These are phyloP conservation scores for Penicillium sp. DNA, from an alignment of 2,329 filamentous ascomycete species.

Conservation along the genomic window DNA sequence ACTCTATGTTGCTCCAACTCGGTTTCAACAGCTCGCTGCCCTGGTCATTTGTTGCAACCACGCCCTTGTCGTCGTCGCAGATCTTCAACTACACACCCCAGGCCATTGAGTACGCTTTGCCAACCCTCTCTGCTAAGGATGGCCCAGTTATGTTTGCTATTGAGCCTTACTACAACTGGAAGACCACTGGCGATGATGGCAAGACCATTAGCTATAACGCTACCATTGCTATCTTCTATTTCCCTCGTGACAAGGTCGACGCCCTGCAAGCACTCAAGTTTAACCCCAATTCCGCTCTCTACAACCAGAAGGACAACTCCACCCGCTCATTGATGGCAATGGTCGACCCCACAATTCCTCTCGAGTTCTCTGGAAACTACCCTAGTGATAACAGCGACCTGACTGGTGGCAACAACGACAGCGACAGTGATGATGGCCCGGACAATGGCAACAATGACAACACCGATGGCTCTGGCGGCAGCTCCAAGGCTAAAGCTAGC, in stretches of 20 bases:
- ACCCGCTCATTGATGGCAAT: slow-evolving; percentile 70
- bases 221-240: slow-evolving; percentile 72
- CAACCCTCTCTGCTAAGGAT: slow-evolving; percentile 43
- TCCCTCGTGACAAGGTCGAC: slow-evolving; percentile 68
- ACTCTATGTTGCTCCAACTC: slow-evolving; percentile 73
- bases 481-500: slow-evolving; percentile 39
- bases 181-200: slow-evolving; percentile 59
- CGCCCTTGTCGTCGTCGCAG: slow-evolving; percentile 72
- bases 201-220: slow-evolving; percentile 70
- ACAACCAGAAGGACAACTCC: slow-evolving; percentile 66
- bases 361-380: slow-evolving; percentile 47
- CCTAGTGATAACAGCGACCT: slow-evolving; percentile 31
- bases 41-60: slow-evolving; percentile 75
- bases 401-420: slow-evolving; percentile 41
- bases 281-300: slow-evolving; percentile 69
- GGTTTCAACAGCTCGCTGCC: slow-evolving; percentile 79
- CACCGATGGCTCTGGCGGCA: slow-evolving; percentile 51
- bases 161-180: slow-evolving; percentile 70
- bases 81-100: slow-evolving; percentile 76
- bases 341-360: slow-evolving; percentile 80
- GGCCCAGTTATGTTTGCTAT: slow-evolving; percentile 65
- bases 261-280: slow-evolving; percentile 67
- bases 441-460: slow-evolving; percentile 29
- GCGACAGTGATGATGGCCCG: slow-evolving; percentile 29
- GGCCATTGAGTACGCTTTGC: slow-evolving; percentile 66